Base-by-base conservation (phyloP, 169 alveolate species). In the Plasmodium fragile region DNA sequence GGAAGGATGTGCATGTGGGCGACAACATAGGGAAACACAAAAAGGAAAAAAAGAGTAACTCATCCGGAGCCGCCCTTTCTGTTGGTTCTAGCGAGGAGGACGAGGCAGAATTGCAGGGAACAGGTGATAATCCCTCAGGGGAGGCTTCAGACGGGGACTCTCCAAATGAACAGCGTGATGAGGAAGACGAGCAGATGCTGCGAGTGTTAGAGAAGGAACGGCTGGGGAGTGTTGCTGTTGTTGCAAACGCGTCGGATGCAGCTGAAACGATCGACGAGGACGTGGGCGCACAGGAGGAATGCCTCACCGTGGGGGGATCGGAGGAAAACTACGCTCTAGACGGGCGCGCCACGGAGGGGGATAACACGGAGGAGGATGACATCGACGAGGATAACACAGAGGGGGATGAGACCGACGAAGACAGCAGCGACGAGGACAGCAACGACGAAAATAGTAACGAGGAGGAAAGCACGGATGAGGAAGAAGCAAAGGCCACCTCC, bases 311-410 rank as follows among this genome's bases (percentile, higher is more conserved):
- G 69, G 70, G 11, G 13, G 25, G 52, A 2, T 59, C 59, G n/a
- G 43, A 82, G 49, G 65, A 82, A 18, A 65, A 82, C 43, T 32
- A 52, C 16, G 39, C 13, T n/a, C 70, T 32, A 82, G 73, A 45
- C 36, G 34, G 39, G 34, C 1, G 1, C 18, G 22, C 59, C 59
- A 49, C 59, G 59, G 59, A 13, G 7, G 18, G 11, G 18, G 18
- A 45, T 2, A 45, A 2, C 4, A 2, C 25, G 16, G 34, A 49
- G 0, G 89, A 45, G 41, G 89, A 41, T 22, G 6, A 25, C 18
- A 43, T 28, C 6, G 72, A 73, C 3, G 77, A 55, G 4, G 49
- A 3, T 7, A 25, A 11, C 32, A 39, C 16, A 22, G 25, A 81
- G 4, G 22, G 13, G 11, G 77, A 22, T 59, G 83, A 39, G 34